phyloP scores from a whole-genome alignment of 2,329 filamentous ascomycete genomes.

The Botryotinia narcissicola region DNA sequence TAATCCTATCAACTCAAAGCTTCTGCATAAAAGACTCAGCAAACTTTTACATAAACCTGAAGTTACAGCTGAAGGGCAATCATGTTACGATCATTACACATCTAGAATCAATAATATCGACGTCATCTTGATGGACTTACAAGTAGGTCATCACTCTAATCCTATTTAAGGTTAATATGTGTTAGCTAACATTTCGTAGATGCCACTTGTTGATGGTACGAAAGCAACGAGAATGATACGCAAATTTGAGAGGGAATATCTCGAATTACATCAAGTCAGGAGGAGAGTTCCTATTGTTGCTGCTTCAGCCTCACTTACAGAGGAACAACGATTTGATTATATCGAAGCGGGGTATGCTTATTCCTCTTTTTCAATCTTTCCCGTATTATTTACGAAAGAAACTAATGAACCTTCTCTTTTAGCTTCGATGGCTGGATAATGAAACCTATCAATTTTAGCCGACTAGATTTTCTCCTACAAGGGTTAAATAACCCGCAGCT shows the following conservation, averaged over 20 bases:
- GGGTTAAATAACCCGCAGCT: constrained; percentile 63
- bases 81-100: constrained; percentile 69
- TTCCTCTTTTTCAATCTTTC: background rate
- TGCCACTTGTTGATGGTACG: constrained; percentile 87
- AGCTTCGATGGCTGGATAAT: constrained; percentile 92
- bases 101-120: constrained; percentile 66
- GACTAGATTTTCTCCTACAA: constrained; percentile 64
- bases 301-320: constrained; percentile 77
- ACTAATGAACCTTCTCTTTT: constrained; percentile 32
- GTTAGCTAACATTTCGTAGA: constrained; percentile 50
- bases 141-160: constrained; percentile 53
- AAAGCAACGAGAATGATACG: constrained; percentile 82
- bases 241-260: constrained; percentile 56
- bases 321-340: constrained; percentile 66
- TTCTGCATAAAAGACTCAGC: constrained; percentile 75
- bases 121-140: constrained; percentile 88
- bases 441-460: constrained; percentile 80
- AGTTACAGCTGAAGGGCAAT: constrained; percentile 78
- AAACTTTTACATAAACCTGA: constrained; percentile 69
- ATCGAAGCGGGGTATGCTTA: constrained; percentile 49
- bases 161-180: background rate
- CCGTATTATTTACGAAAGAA: background rate
- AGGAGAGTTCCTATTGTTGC: constrained; percentile 75
- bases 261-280: constrained; percentile 36
- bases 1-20: constrained; percentile 81